Base-by-base conservation (phyloP, 2,329 filamentous ascomycete species). In the Monosporascus ibericus region DNA sequence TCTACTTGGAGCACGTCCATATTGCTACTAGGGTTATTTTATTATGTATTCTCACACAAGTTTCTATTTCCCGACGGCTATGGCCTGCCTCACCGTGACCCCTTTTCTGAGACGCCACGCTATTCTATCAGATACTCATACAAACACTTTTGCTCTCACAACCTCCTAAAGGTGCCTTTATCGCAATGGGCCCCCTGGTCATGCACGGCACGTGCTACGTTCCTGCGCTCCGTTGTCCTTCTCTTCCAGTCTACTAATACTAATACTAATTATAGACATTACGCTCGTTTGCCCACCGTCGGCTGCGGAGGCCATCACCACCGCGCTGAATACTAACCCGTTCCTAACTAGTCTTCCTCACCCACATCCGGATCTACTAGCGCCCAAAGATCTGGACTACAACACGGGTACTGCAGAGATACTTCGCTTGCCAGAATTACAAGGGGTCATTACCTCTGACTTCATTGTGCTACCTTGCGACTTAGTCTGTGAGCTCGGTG, bases 381-480 rank as follows among this genome's bases (percentile, higher is more conserved):
- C 91, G 1, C 92, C 92, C 1, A 74, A 78, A 60, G 85, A 81
- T 42, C 77, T 96, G 36, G 85, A 89, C 48, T 84, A 91, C 64
- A 94, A 89, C 54, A 95, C 88, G 0, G 91, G 91, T 49, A 97
- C 94, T 6, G 92, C 90, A 7, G 87, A 96, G 63, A 84, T 97
- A 20, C 81, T 99, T 49, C 84, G 92, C 9, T 77, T 96, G 8
- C 87, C 89, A 1, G 88, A 96, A 67, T 84, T 97, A 44, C 85
- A 87, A 65, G 76, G 78, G n/a, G 78, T 84, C 7, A 83, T 99
- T 61, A 90, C 82, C 50, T 84, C 85, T 14, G 90, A 99, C 70
- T 97, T 99, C 65, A 75, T 96, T 25, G 82, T 97, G 3, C 76
- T 99, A 4, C 92, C 94, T 0, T 99, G 94, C 70, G 94, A 99